Evolutionary conservation across 441 rosid genomes (phyloP), one percentile per base, ranked within the genome.

Genomic region (Viola pubescens): DNA sequence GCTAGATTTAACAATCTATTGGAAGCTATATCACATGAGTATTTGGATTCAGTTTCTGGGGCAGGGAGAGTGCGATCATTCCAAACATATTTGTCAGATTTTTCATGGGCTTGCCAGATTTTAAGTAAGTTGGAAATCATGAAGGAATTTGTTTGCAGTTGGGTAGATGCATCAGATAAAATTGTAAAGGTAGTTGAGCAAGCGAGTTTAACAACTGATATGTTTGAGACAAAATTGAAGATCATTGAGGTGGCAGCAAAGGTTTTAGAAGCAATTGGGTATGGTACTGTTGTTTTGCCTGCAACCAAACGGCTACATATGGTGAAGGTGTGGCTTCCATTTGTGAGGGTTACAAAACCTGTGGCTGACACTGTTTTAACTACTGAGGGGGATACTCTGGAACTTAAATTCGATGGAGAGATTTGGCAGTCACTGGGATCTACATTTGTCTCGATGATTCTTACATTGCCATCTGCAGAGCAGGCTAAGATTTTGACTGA

Each of bases 321-420:
- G 75, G 78, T 87, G 38, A 88, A 89, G 74, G 64, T 77, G 10
- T 94, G 97, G 98, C 97, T 94, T 76, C 96, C 97, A 0, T 88
- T 82, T 73, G 90, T 82, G 12, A 85, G 86, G 77, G 69, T 51
- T 52, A 75, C 81, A 43, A 92, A 82, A 76, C 87, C 94, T 67
- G 58, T 82, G 16, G 66, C 83, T 38, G 96, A 88, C 67, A 73
- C 85, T 51, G 54, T 51, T 4, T 59, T 60, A 4, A 57, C 63
- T 4, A 67, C 14, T 26, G 72, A 64, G 7, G 82, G 70, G n/a
- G 80, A 77, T 10, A 58, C 68, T 53, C 39, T 59, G 64, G 73
- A 57, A 61, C 71, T 66, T 45, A 88, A 79, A 63, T 57, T 81
- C 2, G 96, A 94, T 48, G 77, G 79, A 52, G 96, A 92, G 73